These are phyloP conservation scores for Dendrocalamus sinicus DNA, from an alignment of 176 grass and related monocot species.

Conservation along the genomic window DNA sequence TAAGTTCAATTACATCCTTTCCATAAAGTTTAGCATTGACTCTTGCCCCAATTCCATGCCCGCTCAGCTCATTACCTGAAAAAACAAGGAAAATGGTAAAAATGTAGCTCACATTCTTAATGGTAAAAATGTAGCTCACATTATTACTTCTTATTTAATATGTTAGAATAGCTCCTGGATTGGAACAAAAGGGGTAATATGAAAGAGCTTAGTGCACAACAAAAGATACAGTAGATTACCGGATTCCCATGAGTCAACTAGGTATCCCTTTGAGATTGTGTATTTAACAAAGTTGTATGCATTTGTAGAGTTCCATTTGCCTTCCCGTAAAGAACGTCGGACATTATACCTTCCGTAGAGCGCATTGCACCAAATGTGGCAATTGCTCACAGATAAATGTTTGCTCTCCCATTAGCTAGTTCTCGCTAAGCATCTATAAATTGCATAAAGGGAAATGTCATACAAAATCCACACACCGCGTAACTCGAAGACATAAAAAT, in stretches of 20 bases:
- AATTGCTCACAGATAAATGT: slow-evolving; percentile 62
- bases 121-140: no score
- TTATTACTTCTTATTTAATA: no score
- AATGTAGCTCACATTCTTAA: no score
- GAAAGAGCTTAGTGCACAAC: neutral
- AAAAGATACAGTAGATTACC: slow-evolving; percentile 51
- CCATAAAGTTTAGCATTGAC: no score
- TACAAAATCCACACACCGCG: no score
- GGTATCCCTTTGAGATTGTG: slow-evolving; percentile 62
- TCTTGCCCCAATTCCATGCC: no score
- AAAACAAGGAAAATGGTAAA: no score
- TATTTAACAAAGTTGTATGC: slow-evolving; percentile 75
- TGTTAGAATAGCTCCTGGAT: no score
- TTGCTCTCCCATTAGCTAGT: slow-evolving; percentile 37
- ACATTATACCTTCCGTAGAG: slow-evolving; percentile 71
- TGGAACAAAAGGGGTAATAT: neutral
- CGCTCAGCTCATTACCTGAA: no score
- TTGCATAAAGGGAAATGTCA: neutral
- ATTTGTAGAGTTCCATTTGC: slow-evolving; percentile 87
- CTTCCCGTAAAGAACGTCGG: slow-evolving; percentile 59
- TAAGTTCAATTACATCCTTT: no score
- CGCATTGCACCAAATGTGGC: slow-evolving; percentile 91
- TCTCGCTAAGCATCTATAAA: neutral
- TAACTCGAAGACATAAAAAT: neutral
- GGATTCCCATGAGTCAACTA: slow-evolving; percentile 93